Percentiles rank a stretch among this genome's conserved stretches.
phyloP scores from a whole-genome alignment of 2,329 filamentous ascomycete genomes.

The Trichoderma oligosporum region DNA sequence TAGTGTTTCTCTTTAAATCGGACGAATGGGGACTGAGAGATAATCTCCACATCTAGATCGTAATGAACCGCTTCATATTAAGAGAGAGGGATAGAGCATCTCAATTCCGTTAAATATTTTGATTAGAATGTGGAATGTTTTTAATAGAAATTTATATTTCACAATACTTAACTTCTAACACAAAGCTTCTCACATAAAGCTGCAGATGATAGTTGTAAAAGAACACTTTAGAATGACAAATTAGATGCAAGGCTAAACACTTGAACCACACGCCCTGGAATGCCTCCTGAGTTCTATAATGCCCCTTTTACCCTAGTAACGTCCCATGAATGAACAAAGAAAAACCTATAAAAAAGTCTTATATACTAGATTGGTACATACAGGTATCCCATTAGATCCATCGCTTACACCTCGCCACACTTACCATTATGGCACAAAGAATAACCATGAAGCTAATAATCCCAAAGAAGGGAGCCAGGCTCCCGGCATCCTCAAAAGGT shows the following conservation, averaged over 20 bases:
- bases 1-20: not conserved
- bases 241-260: constrained; percentile 3
- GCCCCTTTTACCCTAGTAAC: not conserved
- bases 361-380: constrained; percentile 1
- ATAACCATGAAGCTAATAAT: constrained; percentile 51
- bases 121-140: too few relatives aligned
- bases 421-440: constrained; percentile 47
- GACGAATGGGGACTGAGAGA: constrained; percentile 2
- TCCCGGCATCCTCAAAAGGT: constrained; percentile 54
- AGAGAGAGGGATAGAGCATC: too few relatives aligned
- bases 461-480: constrained; percentile 53
- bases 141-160: too few relatives aligned
- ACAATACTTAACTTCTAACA: too few relatives aligned
- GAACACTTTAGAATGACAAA: not conserved
- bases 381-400: constrained; percentile 40
- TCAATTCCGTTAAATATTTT: too few relatives aligned
- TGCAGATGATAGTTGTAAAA: not conserved
- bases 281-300: constrained; percentile 17
- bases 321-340: not conserved
- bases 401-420: constrained; percentile 43
- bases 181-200: not conserved
- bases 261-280: constrained; percentile 11
- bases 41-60: not conserved
- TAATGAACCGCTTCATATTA: too few relatives aligned
- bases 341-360: not conserved